phyloP scores from a whole-genome alignment of 352 stramenopile genomes.

The Phytophthora syringae region DNA sequence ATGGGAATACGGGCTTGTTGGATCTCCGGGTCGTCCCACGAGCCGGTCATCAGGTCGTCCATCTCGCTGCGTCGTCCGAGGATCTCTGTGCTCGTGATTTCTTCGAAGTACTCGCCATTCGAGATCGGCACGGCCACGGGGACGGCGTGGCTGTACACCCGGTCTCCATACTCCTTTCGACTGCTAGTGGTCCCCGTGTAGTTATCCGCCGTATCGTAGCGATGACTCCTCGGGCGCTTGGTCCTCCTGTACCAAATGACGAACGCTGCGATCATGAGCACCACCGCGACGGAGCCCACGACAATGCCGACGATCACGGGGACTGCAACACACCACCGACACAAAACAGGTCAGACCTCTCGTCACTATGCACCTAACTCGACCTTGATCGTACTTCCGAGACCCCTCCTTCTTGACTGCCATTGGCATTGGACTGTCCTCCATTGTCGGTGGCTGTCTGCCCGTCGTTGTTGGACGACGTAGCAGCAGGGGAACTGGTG shows the following conservation, averaged over 20 bases:
- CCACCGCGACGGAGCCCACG: slow-evolving; percentile 41
- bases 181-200: slow-evolving; percentile 35
- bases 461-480: slow-evolving; percentile 24
- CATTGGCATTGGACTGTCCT: slow-evolving; percentile 19
- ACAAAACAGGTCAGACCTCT: neutral
- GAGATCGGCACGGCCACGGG: slow-evolving; percentile 30
- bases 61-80: slow-evolving; percentile 31
- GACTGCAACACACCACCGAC: slow-evolving; percentile 7
- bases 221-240: slow-evolving; percentile 26
- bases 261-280: slow-evolving; percentile 48
- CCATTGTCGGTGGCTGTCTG: slow-evolving; percentile 21
- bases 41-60: slow-evolving; percentile 20
- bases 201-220: slow-evolving; percentile 19
- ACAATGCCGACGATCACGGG: slow-evolving; percentile 45
- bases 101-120: slow-evolving; percentile 31
- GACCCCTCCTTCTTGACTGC: slow-evolving; percentile 21
- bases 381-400: slow-evolving; percentile 19
- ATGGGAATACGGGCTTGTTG: slow-evolving; percentile 43
- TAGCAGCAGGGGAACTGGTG: slow-evolving; percentile 21
- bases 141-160: slow-evolving; percentile 27
- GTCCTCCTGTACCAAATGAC: slow-evolving; percentile 49
- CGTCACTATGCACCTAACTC: neutral
- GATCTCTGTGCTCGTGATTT: slow-evolving; percentile 33
- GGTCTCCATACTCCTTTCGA: slow-evolving; percentile 27
- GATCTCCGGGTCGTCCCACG: slow-evolving; percentile 40